Conservation (phyloP, 2,329 filamentous ascomycete genomes). For the Golovinomyces cichoracearum region DNA sequence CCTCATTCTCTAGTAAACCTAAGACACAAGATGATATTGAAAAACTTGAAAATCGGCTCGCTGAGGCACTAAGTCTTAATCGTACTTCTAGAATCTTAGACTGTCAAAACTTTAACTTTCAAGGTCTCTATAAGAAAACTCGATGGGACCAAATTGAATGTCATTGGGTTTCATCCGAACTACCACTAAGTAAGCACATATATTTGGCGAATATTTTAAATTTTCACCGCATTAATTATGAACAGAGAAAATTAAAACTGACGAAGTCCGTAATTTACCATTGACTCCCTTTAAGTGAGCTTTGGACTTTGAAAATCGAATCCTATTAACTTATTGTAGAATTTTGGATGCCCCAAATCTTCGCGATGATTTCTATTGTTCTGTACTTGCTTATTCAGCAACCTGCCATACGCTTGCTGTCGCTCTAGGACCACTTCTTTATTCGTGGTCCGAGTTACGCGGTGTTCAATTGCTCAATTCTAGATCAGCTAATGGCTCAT, state of each 20-base stretch:
- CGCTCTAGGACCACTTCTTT: constrained; percentile 52
- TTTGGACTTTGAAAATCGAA: background rate
- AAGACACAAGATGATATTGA: constrained; percentile 33
- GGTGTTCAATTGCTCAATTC: constrained; percentile 34
- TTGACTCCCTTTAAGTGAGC: constrained; percentile 52
- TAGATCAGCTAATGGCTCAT: constrained; percentile 23
- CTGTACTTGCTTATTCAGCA: constrained; percentile 59
- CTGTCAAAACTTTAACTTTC: constrained; percentile 17
- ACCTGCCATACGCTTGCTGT: constrained; percentile 56
- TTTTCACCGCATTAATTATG: background rate
- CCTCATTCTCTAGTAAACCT: constrained; percentile 21
- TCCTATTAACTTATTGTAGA: constrained; percentile 14
- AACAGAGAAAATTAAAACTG: constrained; percentile 10
- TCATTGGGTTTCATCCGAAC: constrained; percentile 9
- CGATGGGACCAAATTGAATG: constrained; percentile 3
- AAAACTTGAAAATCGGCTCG: constrained; percentile 48
- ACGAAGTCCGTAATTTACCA: constrained; percentile 27
- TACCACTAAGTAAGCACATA: constrained; percentile 7
- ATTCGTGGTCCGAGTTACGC: constrained; percentile 60
- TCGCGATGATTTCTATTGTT: constrained; percentile 92
- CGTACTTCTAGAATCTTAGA: constrained; percentile 38
- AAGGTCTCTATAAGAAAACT: constrained; percentile 6
- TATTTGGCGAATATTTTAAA: background rate
- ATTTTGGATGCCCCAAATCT: constrained; percentile 70
- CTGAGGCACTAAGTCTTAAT: constrained; percentile 58